Evolutionary conservation across 495 filamentous ascomycete species (phyloP).

Genomic region (Delitschia confertaspora): DNA sequence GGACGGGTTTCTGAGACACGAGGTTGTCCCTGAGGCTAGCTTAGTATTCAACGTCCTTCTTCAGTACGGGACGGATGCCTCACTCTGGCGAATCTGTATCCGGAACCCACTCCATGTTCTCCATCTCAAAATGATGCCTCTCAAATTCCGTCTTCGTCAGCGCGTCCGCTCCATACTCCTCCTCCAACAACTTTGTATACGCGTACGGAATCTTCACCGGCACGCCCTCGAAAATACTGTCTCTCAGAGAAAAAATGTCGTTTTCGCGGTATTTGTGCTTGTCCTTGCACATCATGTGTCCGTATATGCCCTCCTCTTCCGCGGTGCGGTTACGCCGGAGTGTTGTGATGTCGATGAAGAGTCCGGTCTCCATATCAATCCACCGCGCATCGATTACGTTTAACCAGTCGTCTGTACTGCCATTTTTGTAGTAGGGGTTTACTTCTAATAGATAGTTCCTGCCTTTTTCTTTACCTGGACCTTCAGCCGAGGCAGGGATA

Average conservation of each 20-base stretch:
- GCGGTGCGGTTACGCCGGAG: conserved; percentile 41
- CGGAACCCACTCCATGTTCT: conserved; percentile 24
- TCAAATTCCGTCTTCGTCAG: conserved; percentile 56
- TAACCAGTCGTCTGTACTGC: conserved; percentile 37
- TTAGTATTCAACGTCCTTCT: too few species aligned
- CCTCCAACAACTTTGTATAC: conserved; percentile 60
- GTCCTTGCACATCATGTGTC: conserved; percentile 50
- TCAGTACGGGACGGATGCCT: too few species aligned
- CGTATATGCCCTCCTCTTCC: conserved; percentile 32
- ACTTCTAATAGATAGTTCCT: conserved; percentile 50
- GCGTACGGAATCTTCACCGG: conserved; percentile 66
- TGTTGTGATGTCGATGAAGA: conserved; percentile 57
- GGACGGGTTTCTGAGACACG: too few species aligned
- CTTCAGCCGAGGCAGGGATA: conserved; percentile 31
- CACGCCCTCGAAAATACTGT: conserved; percentile 68
- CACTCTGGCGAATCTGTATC: too few species aligned
- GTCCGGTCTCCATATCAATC: conserved; percentile 52
- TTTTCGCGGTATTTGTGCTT: conserved; percentile 46
- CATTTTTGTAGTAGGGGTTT: conserved; percentile 50
- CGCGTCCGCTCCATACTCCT: conserved; percentile 64
- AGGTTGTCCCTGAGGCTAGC: too few species aligned
- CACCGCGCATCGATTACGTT: conserved; percentile 56
- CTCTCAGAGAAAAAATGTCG: conserved; percentile 71
- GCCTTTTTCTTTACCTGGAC: conserved; percentile 28
- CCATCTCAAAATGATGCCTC: conserved; percentile 21